Percentiles rank a stretch among this genome's conserved stretches.
Conservation (phyloP, 352 stramenopile species). For the Phytophthora palmivora region DNA sequence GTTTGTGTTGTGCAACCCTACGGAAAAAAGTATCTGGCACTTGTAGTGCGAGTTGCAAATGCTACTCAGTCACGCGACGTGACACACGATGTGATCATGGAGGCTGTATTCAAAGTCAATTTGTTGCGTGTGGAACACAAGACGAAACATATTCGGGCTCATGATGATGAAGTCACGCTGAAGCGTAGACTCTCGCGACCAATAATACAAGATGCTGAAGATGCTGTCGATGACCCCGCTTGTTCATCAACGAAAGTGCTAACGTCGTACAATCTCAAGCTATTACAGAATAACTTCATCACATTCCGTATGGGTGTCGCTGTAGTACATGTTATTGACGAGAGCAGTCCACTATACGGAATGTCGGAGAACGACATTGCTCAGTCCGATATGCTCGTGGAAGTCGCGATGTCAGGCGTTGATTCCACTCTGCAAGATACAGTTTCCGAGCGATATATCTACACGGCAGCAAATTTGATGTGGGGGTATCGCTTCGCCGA, state of each 20-base stretch:
- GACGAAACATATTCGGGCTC: conserved; percentile 41
- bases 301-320: conserved; percentile 86
- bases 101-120: conserved; percentile 81
- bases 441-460: conserved; percentile 81
- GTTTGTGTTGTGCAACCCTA: conserved; percentile 83
- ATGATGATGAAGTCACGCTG: conserved; percentile 31
- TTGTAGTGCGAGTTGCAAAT: conserved; percentile 84
- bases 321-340: conserved; percentile 82
- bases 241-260: conserved; percentile 52
- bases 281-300: conserved; percentile 88
- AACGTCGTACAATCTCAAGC: conserved; percentile 79
- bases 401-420: conserved; percentile 79
- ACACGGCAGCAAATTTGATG: conserved; percentile 68
- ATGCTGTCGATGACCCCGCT: conserved; percentile 26
- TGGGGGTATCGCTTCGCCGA: conserved; percentile 81
- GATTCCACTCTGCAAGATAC: conserved; percentile 88
- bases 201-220: conserved; percentile 14
- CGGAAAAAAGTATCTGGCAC: conserved; percentile 70
- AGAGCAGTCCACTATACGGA: conserved; percentile 66
- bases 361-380: conserved; percentile 66
- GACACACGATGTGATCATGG: conserved; percentile 87
- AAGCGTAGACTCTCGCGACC: conserved; percentile 20
- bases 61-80: conserved; percentile 82
- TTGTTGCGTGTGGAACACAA: conserved; percentile 78
- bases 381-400: conserved; percentile 77